These are phyloP conservation scores for Pleurozium schreberi DNA, from an alignment of 225 moss, liverwort and hornwort genomes.

Conservation along the genomic window DNA sequence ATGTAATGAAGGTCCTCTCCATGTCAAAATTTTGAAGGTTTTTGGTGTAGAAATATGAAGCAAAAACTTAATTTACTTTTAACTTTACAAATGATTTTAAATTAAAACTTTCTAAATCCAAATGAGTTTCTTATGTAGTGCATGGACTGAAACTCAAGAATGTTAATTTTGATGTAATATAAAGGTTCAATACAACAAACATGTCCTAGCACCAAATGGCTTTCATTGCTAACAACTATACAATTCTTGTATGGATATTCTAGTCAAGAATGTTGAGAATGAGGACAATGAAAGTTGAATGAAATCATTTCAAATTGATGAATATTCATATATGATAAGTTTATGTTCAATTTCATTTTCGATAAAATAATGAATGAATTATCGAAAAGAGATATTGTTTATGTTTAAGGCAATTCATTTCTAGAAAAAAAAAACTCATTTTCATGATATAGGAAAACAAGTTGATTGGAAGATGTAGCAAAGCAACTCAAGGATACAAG, in stretches of 20 bases:
- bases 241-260: not conserved
- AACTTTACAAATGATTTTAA: not conserved
- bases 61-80: not conserved
- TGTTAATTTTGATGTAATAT: not conserved
- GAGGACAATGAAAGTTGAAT: not conserved
- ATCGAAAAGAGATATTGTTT: not conserved
- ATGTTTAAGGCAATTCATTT: not conserved
- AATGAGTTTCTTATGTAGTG: not conserved
- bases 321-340: not conserved
- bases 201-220: rapidly evolving
- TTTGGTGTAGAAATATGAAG: too few relatives aligned
- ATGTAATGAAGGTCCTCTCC: not conserved
- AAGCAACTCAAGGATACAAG: not conserved
- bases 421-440: not conserved
- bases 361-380: not conserved
- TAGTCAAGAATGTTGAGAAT: not conserved
- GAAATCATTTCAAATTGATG: not conserved
- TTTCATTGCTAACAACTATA: not conserved
- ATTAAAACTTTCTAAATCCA: not conserved
- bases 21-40: not conserved
- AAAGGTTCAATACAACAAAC: not conserved
- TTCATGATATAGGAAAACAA: rapidly evolving
- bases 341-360: not conserved
- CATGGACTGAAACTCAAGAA: rapidly evolving
- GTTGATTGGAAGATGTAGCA: not conserved